Base-by-base conservation (phyloP, 2,329 filamentous ascomycete species). In the Pyricularia sp. region DNA sequence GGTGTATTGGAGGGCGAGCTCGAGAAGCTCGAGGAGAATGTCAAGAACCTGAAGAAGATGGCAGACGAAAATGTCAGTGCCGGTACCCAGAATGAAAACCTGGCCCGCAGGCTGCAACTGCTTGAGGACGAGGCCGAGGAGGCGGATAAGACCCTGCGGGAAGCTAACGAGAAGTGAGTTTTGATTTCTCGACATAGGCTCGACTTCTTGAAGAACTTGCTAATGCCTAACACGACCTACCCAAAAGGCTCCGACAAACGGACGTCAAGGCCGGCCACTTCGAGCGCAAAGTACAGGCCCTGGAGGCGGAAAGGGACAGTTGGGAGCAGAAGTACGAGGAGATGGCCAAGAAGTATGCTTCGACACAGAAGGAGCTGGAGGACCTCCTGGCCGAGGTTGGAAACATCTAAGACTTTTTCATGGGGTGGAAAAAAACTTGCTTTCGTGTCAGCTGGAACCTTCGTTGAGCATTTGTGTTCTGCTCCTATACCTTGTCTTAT, bases 301-400 rank as follows among this genome's bases (percentile, higher is more conserved):
- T 97, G 74, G 94, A 99, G 82, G 83, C 86, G 74, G 86, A 93
- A 77, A 89, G 91, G 73, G 92, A 97, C 79, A 87, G 93, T 78
- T 97, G 93, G 93, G 94, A 97, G 83, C 77, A 84, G 78, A 97
- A 99, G 84, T 97, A 96, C 81, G 94, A 97, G 81, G 93, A 97
- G 78, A 96, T 96, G 89, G 78, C 88, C 72, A 89, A 93, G 86
- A 96, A 97, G 82, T 89, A 96, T 83, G 80, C 81, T 70, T 77
- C 83, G 66, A 84, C 91, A 72, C 88, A 96, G 84, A 93, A 93
- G 84, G 92, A 97, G 77, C 82, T 97, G 75, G 88, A 96, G 74
- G 89, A 93, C 70, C 90, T 97, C 78, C 90, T 94, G 80, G 79
- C 82, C 72, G 93, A 96, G 80, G 93, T 97, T 79, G 89, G 88